Base-by-base conservation (phyloP, 441 rosid genomes). In the Populus hybrid region DNA sequence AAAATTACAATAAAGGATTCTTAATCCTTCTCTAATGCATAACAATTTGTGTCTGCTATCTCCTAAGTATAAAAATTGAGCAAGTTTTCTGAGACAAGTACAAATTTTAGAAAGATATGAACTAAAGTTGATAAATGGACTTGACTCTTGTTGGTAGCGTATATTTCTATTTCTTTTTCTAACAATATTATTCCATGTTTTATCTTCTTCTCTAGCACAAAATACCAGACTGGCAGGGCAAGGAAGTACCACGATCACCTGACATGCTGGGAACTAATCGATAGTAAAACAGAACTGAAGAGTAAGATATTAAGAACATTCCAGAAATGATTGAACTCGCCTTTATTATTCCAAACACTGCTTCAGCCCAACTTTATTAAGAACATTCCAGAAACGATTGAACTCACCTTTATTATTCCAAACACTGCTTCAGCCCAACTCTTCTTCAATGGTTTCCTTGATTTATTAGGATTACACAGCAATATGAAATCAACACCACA, bases 381-480 rank as follows among this genome's bases (percentile, higher is more conserved):
- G 21, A 36, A 69, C n/a, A 4, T 38, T 18, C 11, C 16, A 45
- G 69, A 77, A 72, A 63, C 61, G 18, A 36, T n/a, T 81, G 21
- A 59, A 79, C 86, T 83, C 73, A 92, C 99, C 94, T 91, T 95
- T 77, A 92, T 82, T 71, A 90, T 92, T 73, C 98, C 91, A 82
- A 91, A 90, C 73, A 87, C 93, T 45, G 96, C 94, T 87, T 91
- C 96, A 66, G 88, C 88, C 98, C 98, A 93, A 76, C 97, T 93
- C 36, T 88, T 83, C 83, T 89, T 88, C 74, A 95, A 84, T 56
- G 87, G 82, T 76, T 93, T 92, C 75, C 84, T 84, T 53, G 89
- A 83, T 77, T 84, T 82, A 53, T 77, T 82, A 74, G 99, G 95
- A 82, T 95, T 95, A 21, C 92, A 90, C 76, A 95, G 97, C 98